Conservation (phyloP, 2,329 filamentous ascomycete species). For the Botrytis hyacinthi region DNA sequence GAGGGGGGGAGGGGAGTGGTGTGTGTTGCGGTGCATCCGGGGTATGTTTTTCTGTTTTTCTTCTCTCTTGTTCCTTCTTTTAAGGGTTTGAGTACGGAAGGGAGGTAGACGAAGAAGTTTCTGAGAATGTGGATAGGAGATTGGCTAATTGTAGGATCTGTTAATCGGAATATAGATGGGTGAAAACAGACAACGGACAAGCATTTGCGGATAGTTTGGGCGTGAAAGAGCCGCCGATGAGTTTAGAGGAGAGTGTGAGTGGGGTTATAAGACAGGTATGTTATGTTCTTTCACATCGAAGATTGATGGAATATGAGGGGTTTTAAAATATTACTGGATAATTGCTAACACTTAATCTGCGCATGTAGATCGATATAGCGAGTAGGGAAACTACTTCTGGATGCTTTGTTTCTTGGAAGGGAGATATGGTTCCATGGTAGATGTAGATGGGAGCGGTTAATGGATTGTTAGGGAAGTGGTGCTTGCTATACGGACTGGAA, state of each 20-base stretch:
- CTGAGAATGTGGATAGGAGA: not conserved
- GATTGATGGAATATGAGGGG: not conserved
- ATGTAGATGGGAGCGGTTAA: not conserved
- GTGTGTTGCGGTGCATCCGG: constrained; percentile 37
- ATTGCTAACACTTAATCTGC: not conserved
- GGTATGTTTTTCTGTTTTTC: constrained; percentile 24
- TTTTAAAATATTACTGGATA: not conserved
- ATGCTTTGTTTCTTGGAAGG: constrained; percentile 31
- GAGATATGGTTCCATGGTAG: constrained; percentile 28
- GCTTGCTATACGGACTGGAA: not conserved
- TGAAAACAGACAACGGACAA: constrained; percentile 46
- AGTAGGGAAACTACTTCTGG: constrained; percentile 37
- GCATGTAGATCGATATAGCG: constrained; percentile 41
- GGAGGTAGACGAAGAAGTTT: too few relatives aligned
- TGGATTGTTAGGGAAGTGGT: not conserved
- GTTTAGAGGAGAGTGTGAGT: constrained; percentile 40
- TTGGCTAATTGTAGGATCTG: not conserved
- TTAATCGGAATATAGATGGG: constrained; percentile 33
- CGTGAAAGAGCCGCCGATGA: constrained; percentile 39
- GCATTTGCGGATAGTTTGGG: constrained; percentile 38
- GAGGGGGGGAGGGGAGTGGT: constrained; percentile 36
- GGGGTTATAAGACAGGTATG: constrained; percentile 32
- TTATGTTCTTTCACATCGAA: not conserved
- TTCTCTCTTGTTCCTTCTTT: not conserved
- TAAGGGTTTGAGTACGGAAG: too few relatives aligned